A percentile compares a stretch with the other conserved stretches of the same genome.
Conservation (phyloP, 2,329 filamentous ascomycete genomes). For the Trichoderma endophyticum region DNA sequence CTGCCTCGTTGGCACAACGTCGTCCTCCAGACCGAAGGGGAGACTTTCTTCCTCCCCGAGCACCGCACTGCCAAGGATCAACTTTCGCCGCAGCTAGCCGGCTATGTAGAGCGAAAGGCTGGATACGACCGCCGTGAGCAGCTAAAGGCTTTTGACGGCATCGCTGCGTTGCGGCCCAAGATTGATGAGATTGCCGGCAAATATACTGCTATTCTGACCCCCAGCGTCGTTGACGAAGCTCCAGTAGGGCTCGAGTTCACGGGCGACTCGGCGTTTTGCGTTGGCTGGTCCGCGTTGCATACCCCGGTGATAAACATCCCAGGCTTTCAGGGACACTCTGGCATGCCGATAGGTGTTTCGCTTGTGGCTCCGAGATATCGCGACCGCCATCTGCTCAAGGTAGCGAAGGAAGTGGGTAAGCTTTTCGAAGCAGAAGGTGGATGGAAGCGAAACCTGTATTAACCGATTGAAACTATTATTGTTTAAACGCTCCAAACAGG, state of each 20-base stretch:
- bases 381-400: slow-evolving; percentile 44
- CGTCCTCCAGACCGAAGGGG: slow-evolving; percentile 51
- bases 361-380: slow-evolving; percentile 47
- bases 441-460: slow-evolving; percentile 25
- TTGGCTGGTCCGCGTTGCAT: slow-evolving; percentile 56
- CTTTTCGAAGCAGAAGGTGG: slow-evolving; percentile 34
- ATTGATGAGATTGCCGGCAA: slow-evolving; percentile 50
- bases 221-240: slow-evolving; percentile 59
- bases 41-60: slow-evolving; percentile 52
- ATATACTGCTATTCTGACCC: slow-evolving; percentile 56
- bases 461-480: background rate
- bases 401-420: slow-evolving; percentile 37
- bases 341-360: slow-evolving; percentile 58
- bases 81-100: slow-evolving; percentile 43
- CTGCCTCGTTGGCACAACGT: slow-evolving; percentile 51
- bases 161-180: slow-evolving; percentile 51
- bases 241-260: slow-evolving; percentile 51
- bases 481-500: background rate
- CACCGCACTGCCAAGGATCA: slow-evolving; percentile 47
- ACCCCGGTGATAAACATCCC: slow-evolving; percentile 63
- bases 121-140: slow-evolving; percentile 45
- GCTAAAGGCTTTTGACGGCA: slow-evolving; percentile 51
- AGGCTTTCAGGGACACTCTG: slow-evolving; percentile 52
- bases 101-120: slow-evolving; percentile 49
- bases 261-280: slow-evolving; percentile 51